These are phyloP conservation scores for Myxozyma geophila DNA, from an alignment of 805 yeast genomes.

Conservation along the genomic window DNA sequence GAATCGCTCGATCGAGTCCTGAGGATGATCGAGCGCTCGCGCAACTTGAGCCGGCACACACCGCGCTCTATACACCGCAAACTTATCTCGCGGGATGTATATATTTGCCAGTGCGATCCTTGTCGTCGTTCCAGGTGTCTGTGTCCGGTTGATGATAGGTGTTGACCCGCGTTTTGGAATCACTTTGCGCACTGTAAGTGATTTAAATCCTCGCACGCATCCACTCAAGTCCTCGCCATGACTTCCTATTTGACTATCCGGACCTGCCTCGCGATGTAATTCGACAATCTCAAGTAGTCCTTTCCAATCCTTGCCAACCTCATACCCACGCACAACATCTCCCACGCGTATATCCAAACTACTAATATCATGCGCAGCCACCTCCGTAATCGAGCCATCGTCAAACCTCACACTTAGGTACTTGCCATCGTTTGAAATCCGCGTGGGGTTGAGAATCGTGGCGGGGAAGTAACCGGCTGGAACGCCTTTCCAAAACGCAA, in stretches of 20 bases:
- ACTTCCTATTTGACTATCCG: too few species aligned
- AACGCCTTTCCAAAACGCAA: constrained; percentile 28
- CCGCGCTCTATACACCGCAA: background rate
- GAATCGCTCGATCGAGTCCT: background rate
- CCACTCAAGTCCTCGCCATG: background rate
- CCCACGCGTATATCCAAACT: constrained; percentile 29
- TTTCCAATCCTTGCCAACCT: background rate
- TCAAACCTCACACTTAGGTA: constrained; percentile 20
- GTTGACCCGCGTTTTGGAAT: background rate
- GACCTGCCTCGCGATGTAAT: background rate
- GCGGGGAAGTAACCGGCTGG: constrained; percentile 21
- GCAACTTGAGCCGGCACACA: constrained; percentile 1
- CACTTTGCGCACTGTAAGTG: constrained; percentile 2
- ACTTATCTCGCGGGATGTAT: background rate
- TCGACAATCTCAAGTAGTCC: constrained; percentile 1
- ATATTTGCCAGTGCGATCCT: background rate
- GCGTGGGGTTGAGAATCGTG: constrained; percentile 1
- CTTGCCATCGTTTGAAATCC: background rate
- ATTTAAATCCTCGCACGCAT: constrained; percentile 2
- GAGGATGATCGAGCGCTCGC: background rate
- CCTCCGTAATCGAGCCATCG: constrained; percentile 3
- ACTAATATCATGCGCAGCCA: constrained; percentile 13
- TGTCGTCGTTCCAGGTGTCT: background rate
- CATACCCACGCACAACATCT: constrained; percentile 20
- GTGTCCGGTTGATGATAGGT: background rate